Evolutionary conservation across 2,329 filamentous ascomycete species (phyloP).

Genomic region (Venturia carpophila): DNA sequence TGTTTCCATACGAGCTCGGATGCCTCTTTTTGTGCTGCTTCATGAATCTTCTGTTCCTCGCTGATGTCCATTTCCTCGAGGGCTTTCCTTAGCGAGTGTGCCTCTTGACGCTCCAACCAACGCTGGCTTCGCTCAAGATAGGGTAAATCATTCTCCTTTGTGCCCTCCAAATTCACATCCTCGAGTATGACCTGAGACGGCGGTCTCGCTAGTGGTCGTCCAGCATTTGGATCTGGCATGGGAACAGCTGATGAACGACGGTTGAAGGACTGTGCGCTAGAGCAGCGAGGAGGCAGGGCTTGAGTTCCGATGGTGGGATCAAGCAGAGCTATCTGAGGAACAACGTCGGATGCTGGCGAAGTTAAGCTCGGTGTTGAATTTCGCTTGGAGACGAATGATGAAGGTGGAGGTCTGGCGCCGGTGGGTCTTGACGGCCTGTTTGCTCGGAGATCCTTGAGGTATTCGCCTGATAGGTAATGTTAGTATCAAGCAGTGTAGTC

Average conservation of each 20-base stretch:
- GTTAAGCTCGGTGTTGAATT: conserved; percentile 21
- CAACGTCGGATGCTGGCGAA: conserved; percentile 26
- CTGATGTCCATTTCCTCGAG: conserved; percentile 66
- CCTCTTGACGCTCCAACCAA: conserved; percentile 78
- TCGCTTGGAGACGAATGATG: conserved; percentile 35
- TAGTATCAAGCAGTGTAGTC: conserved; percentile 18
- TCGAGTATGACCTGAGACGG: conserved; percentile 20
- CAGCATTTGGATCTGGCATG: conserved; percentile 24
- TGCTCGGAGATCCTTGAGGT: conserved; percentile 62
- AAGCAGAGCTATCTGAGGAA: conserved; percentile 24
- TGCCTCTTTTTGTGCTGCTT: conserved; percentile 67
- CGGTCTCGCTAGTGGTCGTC: conserved; percentile 30
- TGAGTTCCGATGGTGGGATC: conserved; percentile 25
- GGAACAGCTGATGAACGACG: conserved; percentile 28
- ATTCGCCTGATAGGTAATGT: conserved; percentile 48
- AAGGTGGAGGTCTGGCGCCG: conserved; percentile 59
- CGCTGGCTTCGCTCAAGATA: conserved; percentile 68
- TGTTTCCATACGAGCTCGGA: conserved; percentile 74
- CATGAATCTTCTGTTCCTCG: conserved; percentile 56
- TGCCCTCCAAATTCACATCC: neutral
- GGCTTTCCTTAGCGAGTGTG: conserved; percentile 58
- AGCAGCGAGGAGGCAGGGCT: conserved; percentile 31
- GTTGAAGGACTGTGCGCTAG: conserved; percentile 24
- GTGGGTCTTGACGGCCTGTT: conserved; percentile 60
- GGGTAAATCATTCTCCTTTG: conserved; percentile 46